Percentiles rank a stretch among this genome's conserved stretches.
Conservation (phyloP, 2,329 filamentous ascomycete species). For the Paramyrothecium roridum region DNA sequence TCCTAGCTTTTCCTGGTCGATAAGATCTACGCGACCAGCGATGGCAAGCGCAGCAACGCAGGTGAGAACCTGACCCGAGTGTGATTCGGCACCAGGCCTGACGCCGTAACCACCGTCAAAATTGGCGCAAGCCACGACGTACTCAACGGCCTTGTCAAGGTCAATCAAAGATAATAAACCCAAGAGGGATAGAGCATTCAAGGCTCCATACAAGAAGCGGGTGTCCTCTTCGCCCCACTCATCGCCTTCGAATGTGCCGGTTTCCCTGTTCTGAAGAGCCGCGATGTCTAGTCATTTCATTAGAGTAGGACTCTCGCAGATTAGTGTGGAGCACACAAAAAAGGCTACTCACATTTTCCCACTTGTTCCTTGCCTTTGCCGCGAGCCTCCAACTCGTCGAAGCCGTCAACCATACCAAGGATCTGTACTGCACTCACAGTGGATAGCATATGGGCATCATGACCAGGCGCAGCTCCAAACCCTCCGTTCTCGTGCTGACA, state of each 20-base stretch:
- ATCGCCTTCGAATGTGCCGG: constrained; percentile 88
- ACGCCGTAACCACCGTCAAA: constrained; percentile 94
- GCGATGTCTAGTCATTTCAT: constrained; percentile 62
- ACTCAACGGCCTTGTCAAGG: constrained; percentile 72
- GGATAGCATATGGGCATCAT: constrained; percentile 95
- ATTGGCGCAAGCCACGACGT: constrained; percentile 82
- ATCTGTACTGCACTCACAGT: constrained; percentile 95
- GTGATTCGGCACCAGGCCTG: constrained; percentile 85
- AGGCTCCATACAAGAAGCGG: constrained; percentile 84
- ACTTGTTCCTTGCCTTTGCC: constrained; percentile 66
- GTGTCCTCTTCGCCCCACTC: constrained; percentile 97
- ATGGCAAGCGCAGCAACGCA: constrained; percentile 87
- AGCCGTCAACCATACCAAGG: constrained; percentile 78
- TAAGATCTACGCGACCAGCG: constrained; percentile 74
- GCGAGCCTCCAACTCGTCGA: constrained; percentile 74
- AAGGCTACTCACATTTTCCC: constrained; percentile 67
- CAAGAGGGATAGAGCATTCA: constrained; percentile 86
- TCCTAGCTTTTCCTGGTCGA: constrained; percentile 78
- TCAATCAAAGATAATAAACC: constrained; percentile 71
- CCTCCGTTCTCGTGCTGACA: constrained; percentile 87
- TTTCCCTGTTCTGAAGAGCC: constrained; percentile 72
- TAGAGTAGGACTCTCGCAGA: constrained; percentile 13
- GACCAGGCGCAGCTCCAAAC: constrained; percentile 89
- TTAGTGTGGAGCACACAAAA: constrained; percentile 4
- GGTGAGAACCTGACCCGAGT: constrained; percentile 93